These are phyloP conservation scores for Candida anglica DNA, from an alignment of 805 yeast species.

Conservation along the genomic window DNA sequence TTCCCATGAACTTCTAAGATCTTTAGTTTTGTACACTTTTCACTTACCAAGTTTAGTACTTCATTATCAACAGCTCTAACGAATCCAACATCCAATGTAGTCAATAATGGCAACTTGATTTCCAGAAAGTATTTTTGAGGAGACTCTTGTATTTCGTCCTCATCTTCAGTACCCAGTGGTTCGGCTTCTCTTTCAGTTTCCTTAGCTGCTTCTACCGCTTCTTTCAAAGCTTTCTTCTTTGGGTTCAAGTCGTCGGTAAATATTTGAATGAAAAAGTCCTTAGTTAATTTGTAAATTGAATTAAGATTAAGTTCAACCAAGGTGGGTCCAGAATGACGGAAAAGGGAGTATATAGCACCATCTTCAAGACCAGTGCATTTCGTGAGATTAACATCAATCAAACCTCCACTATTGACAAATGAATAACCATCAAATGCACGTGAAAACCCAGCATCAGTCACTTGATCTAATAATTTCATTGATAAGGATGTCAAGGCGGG, in stretches of 20 bases:
- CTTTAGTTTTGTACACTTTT: slow-evolving; percentile 57
- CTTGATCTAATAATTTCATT: slow-evolving; percentile 52
- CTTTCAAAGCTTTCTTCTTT: slow-evolving; percentile 16
- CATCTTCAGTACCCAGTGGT: slow-evolving; percentile 5
- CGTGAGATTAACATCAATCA: slow-evolving; percentile 55
- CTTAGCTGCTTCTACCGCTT: slow-evolving; percentile 7
- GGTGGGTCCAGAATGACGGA: slow-evolving; percentile 61
- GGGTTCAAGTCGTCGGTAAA: slow-evolving; percentile 33
- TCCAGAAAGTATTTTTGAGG: slow-evolving; percentile 12
- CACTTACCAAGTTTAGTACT: slow-evolving; percentile 52
- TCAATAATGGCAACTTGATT: slow-evolving; percentile 50
- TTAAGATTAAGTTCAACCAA: slow-evolving; percentile 70
- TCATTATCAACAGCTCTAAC: slow-evolving; percentile 72
- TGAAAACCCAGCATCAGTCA: slow-evolving; percentile 66
- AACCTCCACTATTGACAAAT: slow-evolving; percentile 45
- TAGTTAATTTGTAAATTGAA: slow-evolving; percentile 59
- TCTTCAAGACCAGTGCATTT: slow-evolving; percentile 69
- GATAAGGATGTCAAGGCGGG: slow-evolving; percentile 55
- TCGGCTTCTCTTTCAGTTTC: slow-evolving; percentile 7
- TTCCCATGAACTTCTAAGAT: slow-evolving; percentile 80
- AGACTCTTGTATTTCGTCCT: too few relatives aligned
- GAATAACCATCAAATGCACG: slow-evolving; percentile 56
- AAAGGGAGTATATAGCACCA: slow-evolving; percentile 52
- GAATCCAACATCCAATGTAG: slow-evolving; percentile 74
- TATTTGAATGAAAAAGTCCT: slow-evolving; percentile 43